Base-by-base conservation (phyloP, 2,329 filamentous ascomycete species). In the Pseudocercospora cruenta region DNA sequence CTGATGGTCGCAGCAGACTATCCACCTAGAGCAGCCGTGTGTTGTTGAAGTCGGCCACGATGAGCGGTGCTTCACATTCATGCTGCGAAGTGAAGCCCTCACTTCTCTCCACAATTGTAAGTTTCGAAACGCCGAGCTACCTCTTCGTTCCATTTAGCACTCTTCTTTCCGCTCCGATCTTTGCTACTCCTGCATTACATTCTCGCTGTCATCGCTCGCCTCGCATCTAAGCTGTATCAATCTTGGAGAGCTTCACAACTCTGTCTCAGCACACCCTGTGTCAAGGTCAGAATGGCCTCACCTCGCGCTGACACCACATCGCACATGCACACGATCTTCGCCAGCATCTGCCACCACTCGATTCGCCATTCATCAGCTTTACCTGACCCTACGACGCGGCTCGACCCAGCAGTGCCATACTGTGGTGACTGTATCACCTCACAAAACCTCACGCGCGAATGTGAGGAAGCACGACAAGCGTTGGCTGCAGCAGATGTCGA, bases 241-340 rank as follows among this genome's bases (percentile, higher is more conserved):
- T 16, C 39, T 36, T 36, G 33, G 4, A 36, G 33, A 16, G 33
- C 33, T 4, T 36, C 12, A 5, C 33, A 16, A 36, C 1, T 36
- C 12, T 12, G 12, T 14, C 33, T 36, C 33, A 36, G 33, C 33
- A 36, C 33, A 16, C 16, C 1, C 33, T 36, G 12, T 16, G 16
- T 19, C 39, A 43, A 43, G 4, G 16, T 19, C 39, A 43, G 5
- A 43, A 43, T 43, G 39, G 39, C 39, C 39, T 43, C 39, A 43
- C 39, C 39, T 43, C 39, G 39, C 39, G 39, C 39, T 43, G 39
- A 43, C 39, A 43, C 14, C 39, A 43, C 51, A 55, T 24, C 47
- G 47, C 51, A 55, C 16, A 55, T 55, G 51, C 51, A 55, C 16
- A 19, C 51, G 10, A 55, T 33, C 51, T 55, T 55, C 26, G 51